phyloP scores from a whole-genome alignment of 2,329 filamentous ascomycete genomes.

The Trematosphaeria pertusa region DNA sequence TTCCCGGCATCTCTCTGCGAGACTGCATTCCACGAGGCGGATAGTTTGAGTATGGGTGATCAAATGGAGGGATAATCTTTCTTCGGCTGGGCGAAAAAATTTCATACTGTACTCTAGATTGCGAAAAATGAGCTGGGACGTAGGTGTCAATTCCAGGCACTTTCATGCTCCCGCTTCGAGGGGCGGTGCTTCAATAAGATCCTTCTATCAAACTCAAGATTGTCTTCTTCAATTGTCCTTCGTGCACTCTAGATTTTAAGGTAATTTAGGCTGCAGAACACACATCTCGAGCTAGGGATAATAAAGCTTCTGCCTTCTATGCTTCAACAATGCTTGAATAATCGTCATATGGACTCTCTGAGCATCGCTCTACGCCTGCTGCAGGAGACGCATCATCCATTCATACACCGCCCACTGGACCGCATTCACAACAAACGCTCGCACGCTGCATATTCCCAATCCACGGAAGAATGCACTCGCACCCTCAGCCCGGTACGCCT shows the following conservation, averaged over 20 bases:
- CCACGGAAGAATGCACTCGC: slow-evolving; percentile 81
- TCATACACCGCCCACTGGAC: slow-evolving; percentile 93
- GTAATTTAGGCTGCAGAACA: too few species aligned
- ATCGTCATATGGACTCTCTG: too few species aligned
- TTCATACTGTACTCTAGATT: slow-evolving; percentile 46
- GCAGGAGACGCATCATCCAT: slow-evolving; percentile 71
- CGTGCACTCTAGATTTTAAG: too few species aligned
- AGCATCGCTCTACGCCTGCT: slow-evolving; percentile 19
- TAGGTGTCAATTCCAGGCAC: too few species aligned
- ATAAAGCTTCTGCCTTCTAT: too few species aligned
- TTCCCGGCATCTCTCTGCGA: slow-evolving; percentile 23
- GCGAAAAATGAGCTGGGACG: slow-evolving; percentile 28
- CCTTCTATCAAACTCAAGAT: too few species aligned
- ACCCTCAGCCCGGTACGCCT: slow-evolving; percentile 75
- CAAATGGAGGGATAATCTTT: slow-evolving; percentile 17
- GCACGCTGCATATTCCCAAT: slow-evolving; percentile 78
- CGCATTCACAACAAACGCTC: slow-evolving; percentile 92
- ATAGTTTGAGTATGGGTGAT: slow-evolving; percentile 18
- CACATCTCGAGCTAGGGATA: too few species aligned
- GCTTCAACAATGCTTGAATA: too few species aligned
- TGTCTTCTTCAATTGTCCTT: too few species aligned
- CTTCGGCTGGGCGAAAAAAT: slow-evolving; percentile 31
- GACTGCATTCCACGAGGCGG: slow-evolving; percentile 23
- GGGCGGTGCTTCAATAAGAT: too few species aligned
- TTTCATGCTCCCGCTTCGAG: slow-evolving; percentile 1